These are phyloP conservation scores for Linum tenue DNA, from an alignment of 345 rosid genomes.

Conservation along the genomic window DNA sequence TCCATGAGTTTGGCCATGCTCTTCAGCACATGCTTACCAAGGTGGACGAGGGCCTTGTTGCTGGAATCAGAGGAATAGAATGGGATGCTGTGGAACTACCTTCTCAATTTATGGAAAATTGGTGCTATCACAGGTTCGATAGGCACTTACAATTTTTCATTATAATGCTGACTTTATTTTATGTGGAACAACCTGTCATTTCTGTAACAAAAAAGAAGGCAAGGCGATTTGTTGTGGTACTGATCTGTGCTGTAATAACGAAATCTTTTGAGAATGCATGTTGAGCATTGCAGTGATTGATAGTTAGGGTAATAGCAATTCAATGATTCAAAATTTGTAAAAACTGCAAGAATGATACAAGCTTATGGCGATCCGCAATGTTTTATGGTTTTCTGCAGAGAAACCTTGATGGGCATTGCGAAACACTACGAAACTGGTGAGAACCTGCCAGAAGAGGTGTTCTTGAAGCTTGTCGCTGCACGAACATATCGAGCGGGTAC, in stretches of 20 bases:
- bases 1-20: conserved; percentile 97
- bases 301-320: background rate
- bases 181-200: no score
- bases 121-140: conserved; percentile 87
- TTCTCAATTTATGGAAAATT: conserved; percentile 95
- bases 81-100: conserved; percentile 97
- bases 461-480: conserved; percentile 76
- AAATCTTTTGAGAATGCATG: no score
- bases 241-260: no score
- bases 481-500: conserved; percentile 87
- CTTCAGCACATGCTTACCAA: conserved; percentile 95
- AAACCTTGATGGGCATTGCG: conserved; percentile 84
- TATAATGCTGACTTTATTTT: background rate
- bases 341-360: background rate
- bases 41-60: conserved; percentile 79
- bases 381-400: conserved; percentile 33
- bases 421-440: conserved; percentile 83
- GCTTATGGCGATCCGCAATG: background rate
- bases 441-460: conserved; percentile 76
- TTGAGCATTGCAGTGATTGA: no score
- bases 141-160: background rate
- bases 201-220: no score
- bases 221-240: no score
- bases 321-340: conserved; percentile 1
- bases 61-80: conserved; percentile 81